Evolutionary conservation across 202 grass and related monocot genomes (phyloP), one percentile per base, ranked within the genome.

Genomic region (Bolboschoenoplectus hybrid): DNA sequence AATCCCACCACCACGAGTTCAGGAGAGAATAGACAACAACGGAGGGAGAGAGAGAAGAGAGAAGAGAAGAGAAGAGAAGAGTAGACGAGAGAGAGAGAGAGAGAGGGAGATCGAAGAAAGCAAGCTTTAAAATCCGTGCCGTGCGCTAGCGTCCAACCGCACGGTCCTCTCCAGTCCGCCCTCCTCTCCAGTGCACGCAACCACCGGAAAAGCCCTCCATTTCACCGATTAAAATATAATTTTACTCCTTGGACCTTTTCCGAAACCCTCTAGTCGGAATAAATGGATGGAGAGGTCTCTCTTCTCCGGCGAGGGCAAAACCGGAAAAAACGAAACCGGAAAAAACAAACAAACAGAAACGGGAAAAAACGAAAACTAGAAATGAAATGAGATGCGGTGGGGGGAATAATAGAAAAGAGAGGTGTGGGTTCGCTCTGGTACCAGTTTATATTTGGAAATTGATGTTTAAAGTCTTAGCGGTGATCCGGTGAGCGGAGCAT

Each of bases 81-180:
- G 26, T n/a, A 69, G 63, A 19, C n/a, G 50, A 45, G 13, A 13
- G 41, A 32, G 50, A 38, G 35, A 47, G 35, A 76, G 81, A 17
- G 14, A 35, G 81, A 67, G 65, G 38, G 38, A 35, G 63, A 51
- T 81, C 77, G 63, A 69, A 84, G 82, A 9, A 53, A 84, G 82
- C n/a, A 53, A 84, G 65, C 82, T 71, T 84, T 84, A 84, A 84
- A 71, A 84, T 84, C 82, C 82, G 82, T 84, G 82, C 82, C 82
- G 82, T 84, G 82, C 82, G 82, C 82, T 51, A 84, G 32, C 58
- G 26, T 84, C 82, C 63, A 84, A 84, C 82, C 82, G 64, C 82
- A 57, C 32, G 82, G 50, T 84, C 47, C 64, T 84, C 82, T 84
- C 82, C 82, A 84, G 63, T 84, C 51, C 13, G 7, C 16, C 8